Percentiles rank a stretch among this genome's conserved stretches.
phyloP scores from a whole-genome alignment of 768 basidiomycete genomes.

The Mycena rosella region DNA sequence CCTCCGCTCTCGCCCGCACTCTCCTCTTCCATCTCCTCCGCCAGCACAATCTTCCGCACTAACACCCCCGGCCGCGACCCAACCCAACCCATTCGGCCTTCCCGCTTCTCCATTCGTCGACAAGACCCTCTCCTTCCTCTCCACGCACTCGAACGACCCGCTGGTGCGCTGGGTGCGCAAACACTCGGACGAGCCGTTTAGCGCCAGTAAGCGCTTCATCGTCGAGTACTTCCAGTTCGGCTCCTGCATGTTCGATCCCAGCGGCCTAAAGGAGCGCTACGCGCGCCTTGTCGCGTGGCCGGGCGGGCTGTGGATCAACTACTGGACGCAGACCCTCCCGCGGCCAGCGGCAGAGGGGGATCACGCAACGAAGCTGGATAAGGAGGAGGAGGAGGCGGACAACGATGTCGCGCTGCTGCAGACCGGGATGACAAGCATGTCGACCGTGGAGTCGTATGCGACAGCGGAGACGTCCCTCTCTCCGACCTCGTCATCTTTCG shows the following conservation, averaged over 20 bases:
- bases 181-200: conserved; percentile 64
- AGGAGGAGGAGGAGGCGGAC: conserved; percentile 36
- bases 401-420: conserved; percentile 45
- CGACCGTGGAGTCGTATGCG: conserved; percentile 20
- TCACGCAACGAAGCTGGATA: conserved; percentile 24
- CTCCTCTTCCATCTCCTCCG: conserved; percentile 33
- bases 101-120: conserved; percentile 46
- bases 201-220: conserved; percentile 63
- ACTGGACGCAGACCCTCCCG: conserved; percentile 66
- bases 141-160: conserved; percentile 56
- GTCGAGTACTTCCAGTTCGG: conserved; percentile 71
- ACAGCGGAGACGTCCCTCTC: conserved; percentile 4
- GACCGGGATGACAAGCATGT: conserved; percentile 39
- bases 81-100: conserved; percentile 31
- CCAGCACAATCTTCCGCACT: conserved; percentile 27
- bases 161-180: conserved; percentile 64
- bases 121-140: conserved; percentile 54
- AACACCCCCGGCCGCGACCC: conserved; percentile 25
- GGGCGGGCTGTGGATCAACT: conserved; percentile 69
- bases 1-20: conserved; percentile 33
- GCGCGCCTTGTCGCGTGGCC: conserved; percentile 59
- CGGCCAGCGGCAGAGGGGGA: conserved; percentile 25
- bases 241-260: conserved; percentile 68
- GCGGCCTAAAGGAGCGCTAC: conserved; percentile 64
- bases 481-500: background rate